phyloP scores from a whole-genome alignment of 495 filamentous ascomycete genomes.

The Penicillium roqueforti region DNA sequence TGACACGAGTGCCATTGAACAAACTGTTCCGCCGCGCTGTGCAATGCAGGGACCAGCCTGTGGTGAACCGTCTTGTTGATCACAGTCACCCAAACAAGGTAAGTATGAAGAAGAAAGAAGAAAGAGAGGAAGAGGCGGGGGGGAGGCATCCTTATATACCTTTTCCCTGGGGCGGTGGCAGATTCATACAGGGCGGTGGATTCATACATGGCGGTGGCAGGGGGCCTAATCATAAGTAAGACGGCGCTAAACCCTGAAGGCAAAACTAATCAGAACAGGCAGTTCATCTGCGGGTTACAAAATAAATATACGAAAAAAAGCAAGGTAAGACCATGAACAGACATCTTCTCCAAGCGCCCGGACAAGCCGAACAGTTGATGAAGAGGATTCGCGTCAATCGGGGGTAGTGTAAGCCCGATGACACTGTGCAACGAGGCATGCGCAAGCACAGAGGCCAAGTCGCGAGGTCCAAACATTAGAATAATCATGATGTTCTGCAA shows the following conservation, averaged over 20 bases:
- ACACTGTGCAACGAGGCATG: constrained; percentile 71
- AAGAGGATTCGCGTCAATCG: constrained; percentile 83
- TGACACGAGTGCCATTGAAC: constrained; percentile 67
- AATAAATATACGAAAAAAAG: no score
- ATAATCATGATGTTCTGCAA: constrained; percentile 76
- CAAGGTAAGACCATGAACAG: no score
- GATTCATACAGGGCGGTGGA: constrained; percentile 15
- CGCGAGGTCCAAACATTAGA: constrained; percentile 66
- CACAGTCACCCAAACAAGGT: constrained; percentile 63
- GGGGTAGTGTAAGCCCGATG: constrained; percentile 85
- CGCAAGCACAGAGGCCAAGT: constrained; percentile 75
- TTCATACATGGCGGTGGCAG: no score
- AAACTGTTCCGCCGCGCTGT: constrained; percentile 64
- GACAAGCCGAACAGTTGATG: no score
- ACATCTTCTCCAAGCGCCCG: no score
- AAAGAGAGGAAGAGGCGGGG: constrained; percentile 27
- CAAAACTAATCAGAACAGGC: no score
- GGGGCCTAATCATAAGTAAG: no score
- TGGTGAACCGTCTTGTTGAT: constrained; percentile 59
- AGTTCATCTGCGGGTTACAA: no score
- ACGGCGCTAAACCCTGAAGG: no score
- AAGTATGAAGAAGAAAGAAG: constrained; percentile 66
- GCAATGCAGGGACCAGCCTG: constrained; percentile 69
- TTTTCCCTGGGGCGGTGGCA: background rate
- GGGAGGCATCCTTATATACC: constrained; percentile 24